Percentiles rank a stretch among this genome's conserved stretches.
Conservation (phyloP, 1,139 yeast species). For the Zygosaccharomyces pseudobailii region DNA sequence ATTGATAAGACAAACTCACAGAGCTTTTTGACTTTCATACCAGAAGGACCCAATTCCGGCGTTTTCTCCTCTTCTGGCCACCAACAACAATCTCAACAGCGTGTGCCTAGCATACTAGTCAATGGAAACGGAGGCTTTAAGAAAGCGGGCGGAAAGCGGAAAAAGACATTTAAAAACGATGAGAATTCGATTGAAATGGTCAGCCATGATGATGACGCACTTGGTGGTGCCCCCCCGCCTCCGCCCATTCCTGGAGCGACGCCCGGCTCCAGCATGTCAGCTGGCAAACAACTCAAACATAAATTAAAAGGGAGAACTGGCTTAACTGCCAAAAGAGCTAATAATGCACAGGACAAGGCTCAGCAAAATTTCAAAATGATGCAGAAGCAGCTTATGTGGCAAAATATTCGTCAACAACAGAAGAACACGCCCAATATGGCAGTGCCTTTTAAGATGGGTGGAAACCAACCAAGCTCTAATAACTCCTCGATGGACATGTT, state of each 20-base stretch:
- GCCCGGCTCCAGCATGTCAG: neutral
- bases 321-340: constrained; percentile 3
- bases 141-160: constrained; percentile 8
- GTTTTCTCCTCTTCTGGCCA: constrained; percentile 1
- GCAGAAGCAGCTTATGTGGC: constrained; percentile 20
- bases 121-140: constrained; percentile 6
- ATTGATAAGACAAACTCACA: constrained; percentile 4
- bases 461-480: constrained; percentile 6
- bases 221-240: neutral
- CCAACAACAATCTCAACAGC: constrained; percentile 10
- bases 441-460: constrained; percentile 9
- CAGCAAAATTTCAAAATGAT: constrained; percentile 20
- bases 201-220: neutral
- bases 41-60: constrained; percentile 13
- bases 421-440: constrained; percentile 6
- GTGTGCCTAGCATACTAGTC: constrained; percentile 10
- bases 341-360: constrained; percentile 15
- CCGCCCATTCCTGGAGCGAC: neutral
- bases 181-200: constrained; percentile 1
- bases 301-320: neutral
- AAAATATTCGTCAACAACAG: constrained; percentile 6
- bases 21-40: constrained; percentile 11
- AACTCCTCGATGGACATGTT: constrained; percentile 20
- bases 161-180: constrained; percentile 2
- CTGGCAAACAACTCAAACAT: neutral